A percentile compares a stretch with the other conserved stretches of the same genome.
phyloP scores from a whole-genome alignment of 805 yeast species.

The Barnettozyma populi region DNA sequence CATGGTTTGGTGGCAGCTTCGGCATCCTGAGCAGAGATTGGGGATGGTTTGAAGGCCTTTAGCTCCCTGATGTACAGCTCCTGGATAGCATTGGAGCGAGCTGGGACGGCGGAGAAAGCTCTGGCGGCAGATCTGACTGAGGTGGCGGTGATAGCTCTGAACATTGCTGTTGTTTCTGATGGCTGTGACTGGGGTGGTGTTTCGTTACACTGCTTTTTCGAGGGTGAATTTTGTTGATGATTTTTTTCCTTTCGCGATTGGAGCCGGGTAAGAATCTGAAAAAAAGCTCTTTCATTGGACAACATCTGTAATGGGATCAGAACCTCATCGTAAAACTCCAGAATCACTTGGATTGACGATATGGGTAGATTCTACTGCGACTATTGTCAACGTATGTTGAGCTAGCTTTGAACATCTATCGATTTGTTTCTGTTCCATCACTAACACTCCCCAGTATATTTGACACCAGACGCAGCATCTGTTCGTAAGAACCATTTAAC shows the following conservation, averaged over 20 bases:
- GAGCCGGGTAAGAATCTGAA: conserved; percentile 1
- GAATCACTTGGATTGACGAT: neutral
- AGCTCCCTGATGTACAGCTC: conserved; percentile 85
- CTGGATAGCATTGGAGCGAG: conserved; percentile 54
- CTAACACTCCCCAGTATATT: conserved; percentile 37
- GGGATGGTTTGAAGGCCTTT: conserved; percentile 82
- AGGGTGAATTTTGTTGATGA: neutral
- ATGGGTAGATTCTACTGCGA: conserved; percentile 81
- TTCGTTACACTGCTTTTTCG: neutral
- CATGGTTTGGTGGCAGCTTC: conserved; percentile 78
- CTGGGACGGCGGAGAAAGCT: conserved; percentile 31
- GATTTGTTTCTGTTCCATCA: neutral
- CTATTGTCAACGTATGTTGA: conserved; percentile 54
- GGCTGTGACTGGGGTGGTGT: neutral
- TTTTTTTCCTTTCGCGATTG: conserved; percentile 1
- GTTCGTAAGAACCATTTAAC: conserved; percentile 74
- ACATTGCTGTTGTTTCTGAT: conserved; percentile 13
- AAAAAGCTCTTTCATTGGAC: conserved; percentile 10
- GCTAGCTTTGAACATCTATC: neutral
- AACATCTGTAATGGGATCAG: neutral
- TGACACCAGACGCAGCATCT: conserved; percentile 86
- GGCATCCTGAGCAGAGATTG: conserved; percentile 66
- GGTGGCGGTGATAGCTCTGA: conserved; percentile 19
- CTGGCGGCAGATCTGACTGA: conserved; percentile 27
- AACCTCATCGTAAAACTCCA: neutral